These are phyloP conservation scores for Wickerhamiella shivajii DNA, from an alignment of 805 yeast species.

Conservation along the genomic window DNA sequence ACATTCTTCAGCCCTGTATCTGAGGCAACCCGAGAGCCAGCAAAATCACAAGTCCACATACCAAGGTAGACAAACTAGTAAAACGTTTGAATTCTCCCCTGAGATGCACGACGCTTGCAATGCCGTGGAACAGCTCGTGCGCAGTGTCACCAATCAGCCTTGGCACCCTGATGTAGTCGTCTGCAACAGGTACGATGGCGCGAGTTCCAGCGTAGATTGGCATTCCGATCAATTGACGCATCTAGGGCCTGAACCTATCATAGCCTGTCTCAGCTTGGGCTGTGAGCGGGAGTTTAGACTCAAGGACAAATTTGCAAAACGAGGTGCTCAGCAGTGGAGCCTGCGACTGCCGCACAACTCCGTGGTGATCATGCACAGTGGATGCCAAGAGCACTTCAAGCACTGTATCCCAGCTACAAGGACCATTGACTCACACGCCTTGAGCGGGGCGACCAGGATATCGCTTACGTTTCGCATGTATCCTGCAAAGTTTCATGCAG, in stretches of 20 bases:
- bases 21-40: constrained; percentile 16
- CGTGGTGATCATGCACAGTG: constrained; percentile 58
- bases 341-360: constrained; percentile 60
- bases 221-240: constrained; percentile 63
- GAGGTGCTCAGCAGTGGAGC: constrained; percentile 28
- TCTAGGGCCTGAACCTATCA: constrained; percentile 55
- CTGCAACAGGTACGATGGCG: constrained; percentile 39
- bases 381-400: constrained; percentile 61
- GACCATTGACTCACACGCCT: constrained; percentile 31
- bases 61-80: constrained; percentile 29
- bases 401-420: constrained; percentile 42
- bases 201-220: constrained; percentile 45
- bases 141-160: constrained; percentile 19
- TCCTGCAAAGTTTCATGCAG: constrained; percentile 26
- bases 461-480: constrained; percentile 54
- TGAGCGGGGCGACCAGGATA: constrained; percentile 38
- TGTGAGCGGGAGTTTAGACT: constrained; percentile 54
- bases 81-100: constrained; percentile 27
- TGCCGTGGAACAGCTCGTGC: constrained; percentile 29
- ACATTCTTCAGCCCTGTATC: constrained; percentile 34
- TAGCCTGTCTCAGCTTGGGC: constrained; percentile 58
- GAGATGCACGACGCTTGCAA: constrained; percentile 30
- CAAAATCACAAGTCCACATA: constrained; percentile 16
- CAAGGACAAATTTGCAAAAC: constrained; percentile 23
- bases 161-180: constrained; percentile 46